Evolutionary conservation across 202 grass and related monocot species (phyloP).

Genomic region (Schoenoplectus tabernaemontani): DNA sequence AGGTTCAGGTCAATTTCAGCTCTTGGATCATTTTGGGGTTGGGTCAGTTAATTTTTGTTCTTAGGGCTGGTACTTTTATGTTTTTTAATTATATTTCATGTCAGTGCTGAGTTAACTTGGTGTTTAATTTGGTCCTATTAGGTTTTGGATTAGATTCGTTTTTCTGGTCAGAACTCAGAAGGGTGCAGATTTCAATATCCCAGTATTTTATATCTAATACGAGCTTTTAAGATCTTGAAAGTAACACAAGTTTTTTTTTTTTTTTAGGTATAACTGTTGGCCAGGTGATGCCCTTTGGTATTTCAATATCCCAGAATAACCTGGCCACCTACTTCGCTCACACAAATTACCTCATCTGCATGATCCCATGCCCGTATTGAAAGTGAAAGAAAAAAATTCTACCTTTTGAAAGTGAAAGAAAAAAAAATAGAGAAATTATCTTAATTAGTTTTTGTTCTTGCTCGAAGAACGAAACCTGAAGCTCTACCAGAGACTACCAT

Average conservation of each 20-base stretch:
- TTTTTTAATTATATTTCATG: neutral
- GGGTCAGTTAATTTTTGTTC: neutral
- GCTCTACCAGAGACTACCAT: constrained; percentile 79
- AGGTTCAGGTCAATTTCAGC: neutral
- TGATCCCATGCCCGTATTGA: constrained; percentile 85
- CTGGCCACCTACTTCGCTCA: constrained; percentile 78
- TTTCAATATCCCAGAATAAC: no score
- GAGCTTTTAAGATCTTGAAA: neutral
- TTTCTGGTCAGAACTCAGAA: neutral
- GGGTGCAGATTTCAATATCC: neutral
- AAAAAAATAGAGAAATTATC: constrained; percentile 34
- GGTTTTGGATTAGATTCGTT: neutral
- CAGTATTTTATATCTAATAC: neutral
- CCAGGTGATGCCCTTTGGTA: no score
- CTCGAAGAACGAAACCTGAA: constrained; percentile 57
- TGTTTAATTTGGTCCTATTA: neutral
- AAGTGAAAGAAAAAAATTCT: constrained; percentile 15
- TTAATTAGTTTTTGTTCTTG: constrained; percentile 71
- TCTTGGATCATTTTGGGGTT: neutral
- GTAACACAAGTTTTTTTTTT: neutral
- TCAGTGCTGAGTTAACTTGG: neutral
- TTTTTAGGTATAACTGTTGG: no score
- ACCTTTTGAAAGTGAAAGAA: constrained; percentile 6
- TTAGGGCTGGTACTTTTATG: neutral
- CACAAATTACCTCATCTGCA: constrained; percentile 75